These are phyloP conservation scores for Aspergillus affinis DNA, from an alignment of 495 filamentous ascomycete genomes.

Conservation along the genomic window DNA sequence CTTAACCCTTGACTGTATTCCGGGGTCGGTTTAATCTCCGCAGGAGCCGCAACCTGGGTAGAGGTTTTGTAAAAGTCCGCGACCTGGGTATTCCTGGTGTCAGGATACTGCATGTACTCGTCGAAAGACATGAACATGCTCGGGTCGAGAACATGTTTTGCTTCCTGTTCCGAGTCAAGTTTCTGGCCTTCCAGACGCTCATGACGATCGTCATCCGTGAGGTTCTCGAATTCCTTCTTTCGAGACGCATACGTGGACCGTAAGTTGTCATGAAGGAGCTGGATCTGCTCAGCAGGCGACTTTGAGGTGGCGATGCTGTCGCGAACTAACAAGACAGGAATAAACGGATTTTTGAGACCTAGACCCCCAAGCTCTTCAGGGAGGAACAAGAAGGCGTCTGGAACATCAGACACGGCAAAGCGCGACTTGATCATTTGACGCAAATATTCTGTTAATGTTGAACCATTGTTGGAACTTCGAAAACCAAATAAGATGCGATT, in stretches of 20 bases:
- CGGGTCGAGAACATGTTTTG: conserved; percentile 4
- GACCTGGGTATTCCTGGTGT: conserved; percentile 28
- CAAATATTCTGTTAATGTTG: conserved; percentile 51
- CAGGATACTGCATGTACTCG: conserved; percentile 47
- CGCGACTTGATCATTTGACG: conserved; percentile 46
- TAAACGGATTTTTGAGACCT: conserved; percentile 55
- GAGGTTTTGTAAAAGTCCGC: conserved; percentile 24
- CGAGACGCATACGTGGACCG: conserved; percentile 30
- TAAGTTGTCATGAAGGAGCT: conserved; percentile 38
- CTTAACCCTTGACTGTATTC: conserved; percentile 7
- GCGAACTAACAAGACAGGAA: conserved; percentile 41
- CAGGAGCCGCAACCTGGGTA: conserved; percentile 19
- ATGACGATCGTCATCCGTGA: conserved; percentile 13
- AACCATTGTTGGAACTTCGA: conserved; percentile 23
- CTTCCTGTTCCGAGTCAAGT: not conserved
- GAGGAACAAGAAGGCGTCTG: conserved; percentile 58
- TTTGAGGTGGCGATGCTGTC: conserved; percentile 26
- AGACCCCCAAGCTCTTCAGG: conserved; percentile 55
- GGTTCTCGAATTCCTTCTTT: conserved; percentile 33
- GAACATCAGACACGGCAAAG: conserved; percentile 53
- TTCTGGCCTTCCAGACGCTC: conserved; percentile 3
- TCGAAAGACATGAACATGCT: conserved; percentile 47
- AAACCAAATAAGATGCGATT: conserved; percentile 48
- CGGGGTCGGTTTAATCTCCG: conserved; percentile 15
- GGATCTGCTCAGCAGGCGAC: conserved; percentile 33